Evolutionary conservation across 768 basidiomycete species (phyloP).

Genomic region (Paxillus rubicundulus): DNA sequence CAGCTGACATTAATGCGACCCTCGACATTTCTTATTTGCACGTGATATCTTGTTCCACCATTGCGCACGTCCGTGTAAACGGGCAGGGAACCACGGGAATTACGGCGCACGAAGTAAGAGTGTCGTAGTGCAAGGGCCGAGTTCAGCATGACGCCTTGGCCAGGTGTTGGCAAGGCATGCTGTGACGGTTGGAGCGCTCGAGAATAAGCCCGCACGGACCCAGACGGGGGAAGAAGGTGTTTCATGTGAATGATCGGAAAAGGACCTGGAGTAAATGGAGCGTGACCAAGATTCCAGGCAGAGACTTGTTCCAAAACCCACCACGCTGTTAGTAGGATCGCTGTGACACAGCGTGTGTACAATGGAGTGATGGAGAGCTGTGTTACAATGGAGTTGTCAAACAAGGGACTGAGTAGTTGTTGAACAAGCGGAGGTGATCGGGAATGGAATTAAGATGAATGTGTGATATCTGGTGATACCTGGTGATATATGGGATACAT

Average conservation of each 20-base stretch:
- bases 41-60: conserved; percentile 53
- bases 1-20: conserved; percentile 56
- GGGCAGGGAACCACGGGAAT: conserved; percentile 63
- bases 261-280: conserved; percentile 4
- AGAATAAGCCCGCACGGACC: conserved; percentile 9
- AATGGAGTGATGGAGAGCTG: neutral
- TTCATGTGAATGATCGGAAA: neutral
- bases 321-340: no score
- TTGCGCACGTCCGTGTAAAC: conserved; percentile 77
- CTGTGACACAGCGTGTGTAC: no score
- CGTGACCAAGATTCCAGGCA: neutral
- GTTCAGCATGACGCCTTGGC: neutral
- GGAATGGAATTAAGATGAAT: no score
- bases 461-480: no score
- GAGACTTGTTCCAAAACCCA: neutral
- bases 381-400: neutral
- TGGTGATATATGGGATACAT: no score
- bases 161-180: neutral
- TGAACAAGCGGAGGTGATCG: no score
- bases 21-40: conserved; percentile 66
- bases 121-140: neutral
- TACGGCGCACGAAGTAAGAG: conserved; percentile 64
- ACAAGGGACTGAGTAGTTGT: no score
- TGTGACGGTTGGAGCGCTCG: neutral
- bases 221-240: conserved; percentile 13